Percentiles rank a stretch among this genome's conserved stretches.
These are phyloP conservation scores for Crithidia acanthocephali DNA, from an alignment of 208 protist species.

Conservation along the genomic window DNA sequence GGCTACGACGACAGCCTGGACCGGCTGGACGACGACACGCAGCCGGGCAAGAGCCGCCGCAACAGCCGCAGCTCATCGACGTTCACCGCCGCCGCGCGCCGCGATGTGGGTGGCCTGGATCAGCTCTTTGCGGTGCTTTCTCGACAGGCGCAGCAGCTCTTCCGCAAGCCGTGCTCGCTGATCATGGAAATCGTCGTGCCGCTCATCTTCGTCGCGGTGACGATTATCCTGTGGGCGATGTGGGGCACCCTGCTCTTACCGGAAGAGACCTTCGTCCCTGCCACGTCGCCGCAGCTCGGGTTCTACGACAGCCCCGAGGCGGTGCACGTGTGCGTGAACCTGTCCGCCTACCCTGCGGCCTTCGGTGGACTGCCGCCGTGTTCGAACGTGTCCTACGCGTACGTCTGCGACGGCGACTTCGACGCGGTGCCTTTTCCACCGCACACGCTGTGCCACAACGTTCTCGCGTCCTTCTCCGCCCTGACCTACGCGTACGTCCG, in stretches of 20 bases:
- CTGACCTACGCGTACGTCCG: conserved; percentile 32
- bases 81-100: too few relatives aligned
- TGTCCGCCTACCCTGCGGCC: conserved; percentile 1
- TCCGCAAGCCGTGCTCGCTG: conserved; percentile 17
- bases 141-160: conserved; percentile 29
- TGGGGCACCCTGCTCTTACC: conserved; percentile 6
- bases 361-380: conserved; percentile 26
- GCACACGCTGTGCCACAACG: conserved; percentile 19
- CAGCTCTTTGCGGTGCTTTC: conserved; percentile 37
- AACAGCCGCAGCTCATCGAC: too few relatives aligned
- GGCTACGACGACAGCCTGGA: too few relatives aligned
- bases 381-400: background rate
- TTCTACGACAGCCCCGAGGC: conserved; percentile 11
- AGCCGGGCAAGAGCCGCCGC: too few relatives aligned
- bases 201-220: conserved; percentile 48
- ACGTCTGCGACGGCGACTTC: conserved; percentile 42
- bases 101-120: conserved; percentile 6
- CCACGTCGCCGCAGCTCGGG: conserved; percentile 4
- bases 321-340: conserved; percentile 1
- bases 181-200: conserved; percentile 54
- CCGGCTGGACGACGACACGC: too few relatives aligned
- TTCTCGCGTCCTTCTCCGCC: conserved; percentile 13
- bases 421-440: too few relatives aligned
- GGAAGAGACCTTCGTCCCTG: background rate
- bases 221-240: conserved; percentile 51